Evolutionary conservation across 148 eudicot genomes (phyloP), one percentile per base, ranked within the genome.

Genomic region (Amaranthus hypochondriacus): DNA sequence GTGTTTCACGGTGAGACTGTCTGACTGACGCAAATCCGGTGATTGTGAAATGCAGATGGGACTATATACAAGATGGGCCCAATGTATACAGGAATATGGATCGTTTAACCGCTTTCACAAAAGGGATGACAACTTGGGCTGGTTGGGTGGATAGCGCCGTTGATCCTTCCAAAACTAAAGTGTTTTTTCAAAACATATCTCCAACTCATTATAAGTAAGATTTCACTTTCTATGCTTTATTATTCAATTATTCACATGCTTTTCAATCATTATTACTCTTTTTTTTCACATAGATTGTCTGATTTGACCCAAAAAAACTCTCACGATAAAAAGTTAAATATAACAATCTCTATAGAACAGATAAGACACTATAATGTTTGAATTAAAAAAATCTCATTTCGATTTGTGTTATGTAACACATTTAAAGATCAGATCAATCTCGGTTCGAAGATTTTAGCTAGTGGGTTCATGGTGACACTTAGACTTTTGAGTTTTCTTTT

Each of bases 151-250:
- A 92, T 65, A 76, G 52, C 18, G 84, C 85, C 39, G 85, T 95
- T 21, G 75, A 92, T 66, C 86, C 96, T 11, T 68, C 84, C 63
- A 87, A 78, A 78, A 95, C 99, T 61, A 86, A 75, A 80, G 94
- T 95, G 54, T 90, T 92, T 81, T 95, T 95, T 75, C 99, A 90
- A 61, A 96, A 96, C 72, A 90, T 95, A 61, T 92, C 97, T 78
- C 99, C 99, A 6, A 87, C 94, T 52, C 99, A 95, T 77, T 92
- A 92, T 54, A 68, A 81, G 99, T 95, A 89, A 88, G 93, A 72
- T 28, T 28, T 28, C 39, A 28, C 39, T 28, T 28, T 28, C 39
- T 28, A 28, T 28, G 39, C 5, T 68, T 63, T 48, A 18, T 4
- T 58, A 10, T 50, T 13, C 39, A 28, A 28, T 28, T 28, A 28